Evolutionary conservation across 2,329 filamentous ascomycete species (phyloP), one percentile per base, ranked within the genome.

Genomic region (Trichophyton rubrum): DNA sequence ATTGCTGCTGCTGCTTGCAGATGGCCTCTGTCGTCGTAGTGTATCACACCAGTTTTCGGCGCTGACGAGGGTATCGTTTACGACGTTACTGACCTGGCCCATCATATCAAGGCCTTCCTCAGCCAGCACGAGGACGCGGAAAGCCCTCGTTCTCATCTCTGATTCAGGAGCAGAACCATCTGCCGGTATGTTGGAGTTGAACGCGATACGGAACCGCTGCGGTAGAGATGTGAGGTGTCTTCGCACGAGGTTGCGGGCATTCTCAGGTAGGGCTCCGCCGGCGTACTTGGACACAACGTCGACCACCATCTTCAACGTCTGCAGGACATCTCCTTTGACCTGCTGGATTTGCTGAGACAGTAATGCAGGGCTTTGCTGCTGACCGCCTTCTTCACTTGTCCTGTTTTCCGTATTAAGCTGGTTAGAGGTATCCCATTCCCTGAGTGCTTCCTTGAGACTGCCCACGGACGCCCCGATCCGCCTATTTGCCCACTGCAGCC

Each of bases 41-140:
- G 85, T 80, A 62, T 91, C 87, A 65, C 92, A 89, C 93, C 93
- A 97, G 67, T 86, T 84, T 73, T 97, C 92, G 0, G 93, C 93
- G 67, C 88, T 93, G 60, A 88, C 82, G 59, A 97, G 87, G 0
- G 93, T 97, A 59, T 90, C 88, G 66, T 95, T 89, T 7, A 97
- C 81, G 1, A 96, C 89, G 3, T 86, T 85, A 45, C 86, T 93
- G 57, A 99, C 90, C 71, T 96, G 90, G 0, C 85, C 82, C 80
- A 97, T 90, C 87, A 97, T 96, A 67, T 96, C 90, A 13, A 97
- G 78, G 0, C 91, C 90, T 71, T 97, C 92, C 68, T 87, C 88
- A 5, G 92, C 92, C 58, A 97, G 83, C 1, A 93, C 84, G 11
- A 97, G 77, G 60, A 95, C 90, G 45, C 87, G 82, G 66, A 90